A percentile compares a stretch with the other conserved stretches of the same genome.
phyloP scores from a whole-genome alignment of 768 basidiomycete species.

The Flagelloscypha sp. region DNA sequence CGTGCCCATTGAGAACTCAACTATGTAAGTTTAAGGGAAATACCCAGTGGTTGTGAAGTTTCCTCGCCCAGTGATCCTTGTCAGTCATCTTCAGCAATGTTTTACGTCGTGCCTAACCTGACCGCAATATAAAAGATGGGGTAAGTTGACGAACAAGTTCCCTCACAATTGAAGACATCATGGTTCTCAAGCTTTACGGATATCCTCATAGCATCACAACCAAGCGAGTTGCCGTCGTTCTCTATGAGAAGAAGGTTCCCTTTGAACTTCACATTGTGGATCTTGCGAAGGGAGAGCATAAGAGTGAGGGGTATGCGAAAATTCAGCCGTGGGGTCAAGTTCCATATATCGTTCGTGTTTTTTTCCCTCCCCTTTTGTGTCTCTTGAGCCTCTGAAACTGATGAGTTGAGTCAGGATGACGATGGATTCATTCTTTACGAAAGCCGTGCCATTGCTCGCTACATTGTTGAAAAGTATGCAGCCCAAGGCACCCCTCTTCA shows the following conservation, averaged over 20 bases:
- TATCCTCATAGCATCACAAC: constrained; percentile 36
- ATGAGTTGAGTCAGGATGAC: constrained; percentile 32
- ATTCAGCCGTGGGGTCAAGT: constrained; percentile 61
- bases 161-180: too few relatives aligned
- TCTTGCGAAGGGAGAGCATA: constrained; percentile 37
- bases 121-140: too few relatives aligned
- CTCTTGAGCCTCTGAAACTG: not conserved
- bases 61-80: too few relatives aligned
- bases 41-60: too few relatives aligned
- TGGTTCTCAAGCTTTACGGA: constrained; percentile 39
- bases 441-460: constrained; percentile 52
- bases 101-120: too few relatives aligned
- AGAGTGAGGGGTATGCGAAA: constrained; percentile 29
- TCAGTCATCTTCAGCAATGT: too few relatives aligned
- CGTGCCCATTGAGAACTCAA: too few relatives aligned
- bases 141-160: too few relatives aligned
- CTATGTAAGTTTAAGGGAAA: too few relatives aligned
- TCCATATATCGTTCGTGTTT: constrained; percentile 39
- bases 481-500: constrained; percentile 42
- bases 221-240: constrained; percentile 39
- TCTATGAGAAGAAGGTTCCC: constrained; percentile 49
- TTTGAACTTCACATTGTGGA: constrained; percentile 44
- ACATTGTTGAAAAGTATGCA: constrained; percentile 48
- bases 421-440: constrained; percentile 58
- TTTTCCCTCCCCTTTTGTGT: not conserved